Conservation (phyloP, 768 basidiomycete genomes). For the Termitomyces eurrhizus region DNA sequence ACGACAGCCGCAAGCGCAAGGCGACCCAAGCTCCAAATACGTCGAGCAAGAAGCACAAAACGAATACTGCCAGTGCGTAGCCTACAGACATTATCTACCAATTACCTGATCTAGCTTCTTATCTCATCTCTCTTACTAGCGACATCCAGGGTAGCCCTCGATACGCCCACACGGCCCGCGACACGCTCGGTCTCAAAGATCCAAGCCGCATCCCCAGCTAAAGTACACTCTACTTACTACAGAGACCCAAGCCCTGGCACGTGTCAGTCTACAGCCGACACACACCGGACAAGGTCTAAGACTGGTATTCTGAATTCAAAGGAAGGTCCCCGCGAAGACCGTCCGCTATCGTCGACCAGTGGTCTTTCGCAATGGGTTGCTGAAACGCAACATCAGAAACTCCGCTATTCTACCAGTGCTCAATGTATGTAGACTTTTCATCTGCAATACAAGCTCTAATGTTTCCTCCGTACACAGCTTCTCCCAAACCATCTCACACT, state of each 20-base stretch:
- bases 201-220: not conserved
- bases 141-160: not conserved
- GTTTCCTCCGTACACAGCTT: not conserved
- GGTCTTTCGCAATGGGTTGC: slow-evolving; percentile 6
- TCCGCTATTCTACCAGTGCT: not conserved
- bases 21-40: not conserved
- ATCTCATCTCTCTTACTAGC: not conserved
- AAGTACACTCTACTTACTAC: not conserved
- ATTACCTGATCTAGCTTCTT: not conserved
- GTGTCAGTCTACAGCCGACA: not conserved
- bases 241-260: not conserved
- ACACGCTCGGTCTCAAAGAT: not conserved
- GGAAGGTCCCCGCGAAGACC: not conserved
- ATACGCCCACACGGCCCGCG: not conserved
- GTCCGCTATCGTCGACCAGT: not conserved
- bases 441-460: not conserved
- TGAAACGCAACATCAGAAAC: not conserved
- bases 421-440: not conserved
- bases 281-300: not conserved
- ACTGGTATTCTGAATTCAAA: not conserved
- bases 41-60: not conserved
- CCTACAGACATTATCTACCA: not conserved
- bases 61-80: not conserved
- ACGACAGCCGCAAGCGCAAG: slow-evolving; percentile 1
- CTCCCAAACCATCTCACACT: not conserved